A percentile compares a stretch with the other conserved stretches of the same genome.
phyloP scores from a whole-genome alignment of 495 filamentous ascomycete species.

The Penicillium diatomitis region DNA sequence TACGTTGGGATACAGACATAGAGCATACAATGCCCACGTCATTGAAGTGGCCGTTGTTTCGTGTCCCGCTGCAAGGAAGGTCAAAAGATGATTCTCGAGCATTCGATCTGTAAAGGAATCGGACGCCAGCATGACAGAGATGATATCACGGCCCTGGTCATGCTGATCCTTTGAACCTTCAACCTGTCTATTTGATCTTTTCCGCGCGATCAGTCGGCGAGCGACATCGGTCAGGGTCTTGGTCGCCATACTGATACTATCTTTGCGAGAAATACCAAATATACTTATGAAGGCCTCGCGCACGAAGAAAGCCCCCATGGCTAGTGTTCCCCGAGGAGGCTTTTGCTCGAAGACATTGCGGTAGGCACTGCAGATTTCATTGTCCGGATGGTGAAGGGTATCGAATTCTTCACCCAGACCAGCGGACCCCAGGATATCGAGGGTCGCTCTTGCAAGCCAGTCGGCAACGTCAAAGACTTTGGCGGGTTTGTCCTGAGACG shows the following conservation, averaged over 20 bases:
- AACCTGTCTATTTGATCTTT: not conserved
- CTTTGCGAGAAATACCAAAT: not conserved
- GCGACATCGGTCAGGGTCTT: not conserved
- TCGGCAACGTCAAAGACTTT: conserved; percentile 3
- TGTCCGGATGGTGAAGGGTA: conserved; percentile 49
- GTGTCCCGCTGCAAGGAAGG: conserved; percentile 70
- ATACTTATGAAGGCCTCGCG: not conserved
- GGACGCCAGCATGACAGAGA: conserved; percentile 57
- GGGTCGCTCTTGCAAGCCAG: conserved; percentile 46
- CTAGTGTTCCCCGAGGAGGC: not conserved
- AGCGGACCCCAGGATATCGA: conserved; percentile 70
- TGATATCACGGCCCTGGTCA: conserved; percentile 52
- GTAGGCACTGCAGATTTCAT: conserved; percentile 36
- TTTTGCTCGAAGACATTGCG: conserved; percentile 1
- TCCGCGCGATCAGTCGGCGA: not conserved
- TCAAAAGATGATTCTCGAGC: conserved; percentile 69
- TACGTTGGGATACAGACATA: conserved; percentile 10
- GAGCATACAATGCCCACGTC: conserved; percentile 15
- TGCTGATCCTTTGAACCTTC: not conserved
- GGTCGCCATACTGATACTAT: not conserved
- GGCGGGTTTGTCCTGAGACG: conserved; percentile 12
- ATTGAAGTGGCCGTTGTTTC: conserved; percentile 33
- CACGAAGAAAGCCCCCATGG: not conserved
- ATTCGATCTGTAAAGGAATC: conserved; percentile 56
- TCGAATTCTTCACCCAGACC: conserved; percentile 65